Conservation (phyloP, 164 flowering plant genomes). For the grape (Vitis vinifera) region ASM3070453v1 NC_081809.1:5684001-5684500, state of each 20-base stretch:
- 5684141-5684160: slow-evolving; percentile 66
- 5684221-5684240: neutral
- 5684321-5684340: slow-evolving; percentile 88
- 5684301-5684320: slow-evolving; percentile 87
- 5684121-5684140: slow-evolving; percentile 92
- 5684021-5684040: slow-evolving; percentile 1
- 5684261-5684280: neutral
- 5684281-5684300: neutral
- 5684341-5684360: slow-evolving; percentile 89
- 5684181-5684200: neutral
- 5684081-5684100: slow-evolving; percentile 67
- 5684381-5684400: slow-evolving; percentile 89
- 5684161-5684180: slow-evolving; percentile 52
- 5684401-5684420: slow-evolving; percentile 77
- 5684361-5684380: slow-evolving; percentile 88
- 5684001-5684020: neutral
- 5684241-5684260: neutral
- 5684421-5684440: slow-evolving; percentile 90
- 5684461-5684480: slow-evolving; percentile 69
- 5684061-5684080: slow-evolving; percentile 84
- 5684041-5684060: slow-evolving; percentile 89
- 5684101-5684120: slow-evolving; percentile 98
- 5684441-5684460: slow-evolving; percentile 95
- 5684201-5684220: neutral
- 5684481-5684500: slow-evolving; percentile 97